phyloP scores from a whole-genome alignment of 768 basidiomycete genomes.

The Cubamyces lactineus region DNA sequence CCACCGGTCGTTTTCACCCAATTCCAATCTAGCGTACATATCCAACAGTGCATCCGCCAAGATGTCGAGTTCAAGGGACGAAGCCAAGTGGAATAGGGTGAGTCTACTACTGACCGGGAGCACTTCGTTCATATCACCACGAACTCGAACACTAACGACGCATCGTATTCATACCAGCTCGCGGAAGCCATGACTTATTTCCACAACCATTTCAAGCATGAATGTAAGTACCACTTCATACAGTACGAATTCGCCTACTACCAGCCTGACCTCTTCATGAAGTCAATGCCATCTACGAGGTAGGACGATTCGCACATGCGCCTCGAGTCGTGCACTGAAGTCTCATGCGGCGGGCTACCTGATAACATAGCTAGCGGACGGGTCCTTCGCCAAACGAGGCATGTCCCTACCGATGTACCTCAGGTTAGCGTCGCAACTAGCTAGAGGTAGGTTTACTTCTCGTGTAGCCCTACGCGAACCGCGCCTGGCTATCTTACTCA shows the following conservation, averaged over 20 bases:
- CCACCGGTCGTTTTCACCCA: neutral
- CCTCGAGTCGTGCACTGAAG: too few species aligned
- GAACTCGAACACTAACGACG: neutral
- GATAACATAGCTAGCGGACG: constrained; percentile 50
- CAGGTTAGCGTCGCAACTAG: constrained; percentile 41
- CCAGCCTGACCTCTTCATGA: too few species aligned
- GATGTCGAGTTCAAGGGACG: constrained; percentile 27
- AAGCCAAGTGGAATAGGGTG: constrained; percentile 28
- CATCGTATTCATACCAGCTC: constrained; percentile 19
- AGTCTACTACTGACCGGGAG: neutral
- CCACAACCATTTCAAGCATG: constrained; percentile 47
- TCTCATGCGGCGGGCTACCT: too few species aligned
- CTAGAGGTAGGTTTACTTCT: constrained; percentile 40
- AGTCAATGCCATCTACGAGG: constrained; percentile 53
- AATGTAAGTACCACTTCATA: constrained; percentile 44
- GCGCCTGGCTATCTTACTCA: too few species aligned
- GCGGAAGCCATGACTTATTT: constrained; percentile 29
- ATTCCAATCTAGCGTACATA: neutral
- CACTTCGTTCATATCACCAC: too few species aligned
- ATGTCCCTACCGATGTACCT: constrained; percentile 49
- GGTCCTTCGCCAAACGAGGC: constrained; percentile 49
- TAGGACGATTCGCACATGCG: constrained; percentile 17
- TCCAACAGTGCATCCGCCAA: neutral
- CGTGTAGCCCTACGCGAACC: neutral
- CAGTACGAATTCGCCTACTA: too few species aligned